Percentiles rank a stretch among this genome's conserved stretches.
phyloP scores from a whole-genome alignment of 208 protist species.

The Acanthamoeba culbertsoni region DNA sequence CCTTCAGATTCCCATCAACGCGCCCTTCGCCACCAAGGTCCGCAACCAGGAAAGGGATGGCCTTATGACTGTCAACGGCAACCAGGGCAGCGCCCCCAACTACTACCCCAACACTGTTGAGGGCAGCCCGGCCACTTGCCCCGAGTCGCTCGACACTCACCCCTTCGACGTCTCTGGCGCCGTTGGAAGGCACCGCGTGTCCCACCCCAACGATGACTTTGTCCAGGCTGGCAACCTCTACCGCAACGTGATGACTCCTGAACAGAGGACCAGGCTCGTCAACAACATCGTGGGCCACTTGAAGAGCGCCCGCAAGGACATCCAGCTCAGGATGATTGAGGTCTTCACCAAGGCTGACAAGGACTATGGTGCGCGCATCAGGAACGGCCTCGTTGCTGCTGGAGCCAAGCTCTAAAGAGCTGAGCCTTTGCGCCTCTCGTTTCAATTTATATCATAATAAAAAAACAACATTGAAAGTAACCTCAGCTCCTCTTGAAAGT shows the following conservation, averaged over 20 bases:
- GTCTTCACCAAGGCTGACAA: slow-evolving; percentile 59
- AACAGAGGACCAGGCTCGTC: slow-evolving; percentile 59
- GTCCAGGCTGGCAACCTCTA: slow-evolving; percentile 65
- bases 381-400: slow-evolving; percentile 38
- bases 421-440: too few species aligned
- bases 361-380: slow-evolving; percentile 55
- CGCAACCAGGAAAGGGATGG: slow-evolving; percentile 80
- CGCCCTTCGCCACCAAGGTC: slow-evolving; percentile 64
- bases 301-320: slow-evolving; percentile 54
- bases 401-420: slow-evolving; percentile 60
- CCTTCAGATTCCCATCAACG: slow-evolving; percentile 84
- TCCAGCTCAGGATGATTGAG: slow-evolving; percentile 53
- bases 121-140: neutral
- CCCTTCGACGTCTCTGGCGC: neutral
- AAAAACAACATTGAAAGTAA: neutral
- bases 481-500: neutral
- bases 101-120: slow-evolving; percentile 54
- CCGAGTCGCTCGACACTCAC: neutral
- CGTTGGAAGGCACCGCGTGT: slow-evolving; percentile 14
- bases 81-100: slow-evolving; percentile 58
- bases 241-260: slow-evolving; percentile 60
- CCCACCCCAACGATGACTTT: slow-evolving; percentile 61
- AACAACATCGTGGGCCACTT: slow-evolving; percentile 61
- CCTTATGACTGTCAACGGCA: slow-evolving; percentile 71
- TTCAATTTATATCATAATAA: neutral